Percentiles rank a stretch among this genome's conserved stretches.
Conservation (phyloP, 2,329 filamentous ascomycete genomes). For the Chaetomium sp. region DNA sequence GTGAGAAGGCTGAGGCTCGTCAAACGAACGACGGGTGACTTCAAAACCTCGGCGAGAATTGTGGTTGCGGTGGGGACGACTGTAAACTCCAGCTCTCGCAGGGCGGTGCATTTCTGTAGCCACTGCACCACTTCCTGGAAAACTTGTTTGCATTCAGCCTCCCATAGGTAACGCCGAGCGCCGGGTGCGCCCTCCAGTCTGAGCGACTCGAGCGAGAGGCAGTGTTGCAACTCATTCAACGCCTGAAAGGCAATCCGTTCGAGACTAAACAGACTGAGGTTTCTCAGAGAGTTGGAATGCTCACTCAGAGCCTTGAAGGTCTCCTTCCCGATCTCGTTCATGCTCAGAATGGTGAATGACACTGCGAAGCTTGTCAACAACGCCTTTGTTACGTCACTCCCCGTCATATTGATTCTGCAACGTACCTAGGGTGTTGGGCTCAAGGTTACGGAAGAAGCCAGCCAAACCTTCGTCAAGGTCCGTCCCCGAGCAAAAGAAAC, state of each 20-base stretch:
- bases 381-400: background rate
- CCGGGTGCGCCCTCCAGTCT: conserved; percentile 38
- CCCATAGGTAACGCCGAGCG: conserved; percentile 31
- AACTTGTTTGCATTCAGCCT: conserved; percentile 30
- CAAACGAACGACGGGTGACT: conserved; percentile 48
- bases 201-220: conserved; percentile 42
- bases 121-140: conserved; percentile 40
- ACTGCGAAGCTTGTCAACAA: conserved; percentile 33
- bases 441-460: conserved; percentile 59
- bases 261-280: conserved; percentile 40
- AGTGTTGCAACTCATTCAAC: conserved; percentile 40
- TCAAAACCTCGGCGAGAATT: conserved; percentile 53
- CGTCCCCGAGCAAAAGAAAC: conserved; percentile 50
- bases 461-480: conserved; percentile 61
- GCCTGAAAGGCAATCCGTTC: conserved; percentile 35
- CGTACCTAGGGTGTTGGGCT: conserved; percentile 53
- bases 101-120: conserved; percentile 45
- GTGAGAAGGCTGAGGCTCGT: conserved; percentile 51
- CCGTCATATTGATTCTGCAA: background rate
- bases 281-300: conserved; percentile 43
- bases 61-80: conserved; percentile 54
- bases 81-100: conserved; percentile 54
- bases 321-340: conserved; percentile 55
- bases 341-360: conserved; percentile 60
- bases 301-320: conserved; percentile 58